Evolutionary conservation across 306 rosid genomes (phyloP).

Genomic region (Medicago lupulina): DNA sequence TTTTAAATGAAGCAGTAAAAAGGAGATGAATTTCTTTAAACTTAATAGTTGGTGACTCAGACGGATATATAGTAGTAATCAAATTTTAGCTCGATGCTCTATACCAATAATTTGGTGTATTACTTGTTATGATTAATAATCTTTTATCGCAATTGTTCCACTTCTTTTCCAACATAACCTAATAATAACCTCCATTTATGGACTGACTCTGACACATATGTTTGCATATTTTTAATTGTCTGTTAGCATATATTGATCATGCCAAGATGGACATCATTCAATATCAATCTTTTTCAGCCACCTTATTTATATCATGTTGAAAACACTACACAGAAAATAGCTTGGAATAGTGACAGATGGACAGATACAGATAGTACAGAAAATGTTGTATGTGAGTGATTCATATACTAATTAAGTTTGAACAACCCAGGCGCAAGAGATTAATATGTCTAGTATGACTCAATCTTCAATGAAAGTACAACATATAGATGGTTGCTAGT

Average conservation of each 20-base stretch:
- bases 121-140: no score
- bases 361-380: not conserved
- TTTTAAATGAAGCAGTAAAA: not conserved
- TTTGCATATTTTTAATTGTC: not conserved
- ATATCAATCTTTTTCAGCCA: not conserved
- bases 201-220: not conserved
- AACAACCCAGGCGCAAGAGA: constrained; percentile 28
- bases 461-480: not conserved
- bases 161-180: no score
- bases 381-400: not conserved
- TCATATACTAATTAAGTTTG: not conserved
- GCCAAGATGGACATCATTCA: constrained; percentile 13
- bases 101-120: no score
- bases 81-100: no score
- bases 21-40: not conserved
- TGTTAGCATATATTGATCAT: not conserved
- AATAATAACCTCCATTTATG: no score
- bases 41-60: no score
- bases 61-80: no score
- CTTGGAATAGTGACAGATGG: constrained; percentile 15
- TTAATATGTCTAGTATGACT: constrained; percentile 8
- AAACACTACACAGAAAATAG: constrained; percentile 20
- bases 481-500: not conserved
- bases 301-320: not conserved
- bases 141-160: no score